phyloP scores from a whole-genome alignment of 768 basidiomycete species.

The Mycena galericulata region DNA sequence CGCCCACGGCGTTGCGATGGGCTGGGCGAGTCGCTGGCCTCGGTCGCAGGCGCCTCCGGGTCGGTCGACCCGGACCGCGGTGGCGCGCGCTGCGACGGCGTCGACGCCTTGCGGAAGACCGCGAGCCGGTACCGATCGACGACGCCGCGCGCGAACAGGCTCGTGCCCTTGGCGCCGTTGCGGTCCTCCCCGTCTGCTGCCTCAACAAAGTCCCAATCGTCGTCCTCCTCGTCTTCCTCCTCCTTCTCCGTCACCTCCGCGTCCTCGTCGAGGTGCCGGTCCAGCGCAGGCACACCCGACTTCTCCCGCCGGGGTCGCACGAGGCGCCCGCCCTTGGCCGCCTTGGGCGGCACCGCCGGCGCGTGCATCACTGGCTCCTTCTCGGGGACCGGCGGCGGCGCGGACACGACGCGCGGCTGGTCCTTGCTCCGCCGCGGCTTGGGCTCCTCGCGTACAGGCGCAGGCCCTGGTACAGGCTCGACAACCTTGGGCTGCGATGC shows the following conservation, averaged over 20 bases:
- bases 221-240: conserved; percentile 75
- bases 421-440: conserved; percentile 49
- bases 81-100: conserved; percentile 65
- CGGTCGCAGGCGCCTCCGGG: conserved; percentile 44
- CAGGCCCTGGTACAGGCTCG: background rate
- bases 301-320: conserved; percentile 74
- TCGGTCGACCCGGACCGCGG: conserved; percentile 60
- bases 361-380: conserved; percentile 37
- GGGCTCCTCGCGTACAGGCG: conserved; percentile 25
- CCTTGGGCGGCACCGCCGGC: conserved; percentile 38
- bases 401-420: conserved; percentile 39
- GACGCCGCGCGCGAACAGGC: conserved; percentile 91
- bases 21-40: conserved; percentile 57
- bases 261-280: conserved; percentile 74
- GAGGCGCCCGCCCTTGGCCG: conserved; percentile 40
- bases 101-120: conserved; percentile 87
- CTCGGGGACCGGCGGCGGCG: conserved; percentile 43
- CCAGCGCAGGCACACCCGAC: conserved; percentile 85
- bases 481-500: conserved; percentile 20
- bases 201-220: conserved; percentile 94
- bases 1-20: conserved; percentile 76
- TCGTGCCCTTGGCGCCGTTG: conserved; percentile 83
- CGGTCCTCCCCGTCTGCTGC: conserved; percentile 84
- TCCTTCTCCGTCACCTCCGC: conserved; percentile 60
- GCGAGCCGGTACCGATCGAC: conserved; percentile 89